Evolutionary conservation across 73 alveolate species (phyloP), one percentile per base, ranked within the genome.

Genomic region (Strombidium stylifer): DNA sequence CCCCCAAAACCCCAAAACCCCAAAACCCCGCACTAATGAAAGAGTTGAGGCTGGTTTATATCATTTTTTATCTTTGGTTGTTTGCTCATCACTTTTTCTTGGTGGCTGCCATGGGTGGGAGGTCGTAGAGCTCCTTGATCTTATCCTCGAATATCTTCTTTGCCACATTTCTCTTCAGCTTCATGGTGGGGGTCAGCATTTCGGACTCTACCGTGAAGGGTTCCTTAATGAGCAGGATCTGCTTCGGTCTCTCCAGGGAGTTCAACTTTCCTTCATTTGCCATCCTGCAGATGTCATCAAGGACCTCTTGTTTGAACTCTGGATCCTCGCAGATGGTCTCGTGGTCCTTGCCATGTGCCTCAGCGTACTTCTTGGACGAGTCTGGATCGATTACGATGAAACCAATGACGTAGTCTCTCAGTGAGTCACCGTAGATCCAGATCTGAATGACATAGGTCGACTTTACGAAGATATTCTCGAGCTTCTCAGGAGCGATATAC

Each of bases 401-500:
- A 20, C 89, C 96, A 0, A 93, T 82, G 11, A 82, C 59, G 41
- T 36, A 58, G 21, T 74, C 61, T 80, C 88, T 57, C 64, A 89
- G 72, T 1, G 97, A 73, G 65, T 93, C 97, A 18, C 99, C 99
- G 60, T 93, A 86, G 8, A 93, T 93, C 35, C 84, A 95, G 62
- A 84, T 80, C 55, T 92, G 93, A 7, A 80, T 55, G 20, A 93
- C 92, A 21, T 74, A 73, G 21, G 59, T 35, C 46, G 92, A 74
- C 51, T 92, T 59, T 15, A 41, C 74, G 53, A 83, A 87, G 23
- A 85, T 64, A 27, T 82, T 84, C 77, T 95, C 98, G 7, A 95
- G 54, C 56, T 93, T 95, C 58, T 93, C 98, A 4, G 99, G 99
- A 4, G 99, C 96, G 36, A 95, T 94, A 53, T 93, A 95, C 46